These are phyloP conservation scores for Heliosperma pusillum DNA, from an alignment of 148 eudicot species.

Conservation along the genomic window DNA sequence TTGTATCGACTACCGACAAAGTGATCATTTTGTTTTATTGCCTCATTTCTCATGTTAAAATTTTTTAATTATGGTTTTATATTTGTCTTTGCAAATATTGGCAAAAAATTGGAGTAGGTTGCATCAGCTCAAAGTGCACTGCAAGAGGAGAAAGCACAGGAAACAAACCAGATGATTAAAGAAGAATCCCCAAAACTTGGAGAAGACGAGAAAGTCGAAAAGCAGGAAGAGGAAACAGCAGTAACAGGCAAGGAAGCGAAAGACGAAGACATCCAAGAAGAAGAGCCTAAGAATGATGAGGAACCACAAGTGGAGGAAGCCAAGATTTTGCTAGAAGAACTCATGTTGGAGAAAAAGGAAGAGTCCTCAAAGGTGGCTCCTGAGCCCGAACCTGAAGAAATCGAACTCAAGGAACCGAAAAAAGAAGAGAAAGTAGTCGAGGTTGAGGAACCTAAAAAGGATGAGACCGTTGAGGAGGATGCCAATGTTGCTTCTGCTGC, in stretches of 20 bases:
- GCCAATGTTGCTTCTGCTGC: slow-evolving; percentile 5
- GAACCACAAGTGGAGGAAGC: neutral
- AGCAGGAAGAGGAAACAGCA: neutral
- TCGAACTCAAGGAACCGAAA: slow-evolving; percentile 5
- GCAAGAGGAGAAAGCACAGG: slow-evolving; percentile 17
- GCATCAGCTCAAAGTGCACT: slow-evolving; percentile 27
- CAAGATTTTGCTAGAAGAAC: neutral
- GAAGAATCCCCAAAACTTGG: neutral
- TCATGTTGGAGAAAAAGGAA: slow-evolving; percentile 12
- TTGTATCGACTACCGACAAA: too few species aligned
- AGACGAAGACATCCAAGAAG: neutral
- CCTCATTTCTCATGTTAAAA: too few species aligned
- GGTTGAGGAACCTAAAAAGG: neutral
- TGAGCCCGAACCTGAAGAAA: slow-evolving; percentile 26
- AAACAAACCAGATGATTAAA: slow-evolving; percentile 11
- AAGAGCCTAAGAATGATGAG: slow-evolving; percentile 9
- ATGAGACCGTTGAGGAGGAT: neutral
- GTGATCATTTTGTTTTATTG: too few species aligned
- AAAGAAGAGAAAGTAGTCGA: neutral
- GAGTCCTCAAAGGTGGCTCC: slow-evolving; percentile 26
- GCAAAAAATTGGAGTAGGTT: slow-evolving; percentile 18
- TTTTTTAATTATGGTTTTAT: neutral
- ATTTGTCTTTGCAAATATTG: too few species aligned
- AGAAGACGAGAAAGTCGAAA: too few species aligned
- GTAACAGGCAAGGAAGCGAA: neutral